Base-by-base conservation (phyloP, 2,329 filamentous ascomycete genomes). In the Botryotinia narcissicola region DNA sequence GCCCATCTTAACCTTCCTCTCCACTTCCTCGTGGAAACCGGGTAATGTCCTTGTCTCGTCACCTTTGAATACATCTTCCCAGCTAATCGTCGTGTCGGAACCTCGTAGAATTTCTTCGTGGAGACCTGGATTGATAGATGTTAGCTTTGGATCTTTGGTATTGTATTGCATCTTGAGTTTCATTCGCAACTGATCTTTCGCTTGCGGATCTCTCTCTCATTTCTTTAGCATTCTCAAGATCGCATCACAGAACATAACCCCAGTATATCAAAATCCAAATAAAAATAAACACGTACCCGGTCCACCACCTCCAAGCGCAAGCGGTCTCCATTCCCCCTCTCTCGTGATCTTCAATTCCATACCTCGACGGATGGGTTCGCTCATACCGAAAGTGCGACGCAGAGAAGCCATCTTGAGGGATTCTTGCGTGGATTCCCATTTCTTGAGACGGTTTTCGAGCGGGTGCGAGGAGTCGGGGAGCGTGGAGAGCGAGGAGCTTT, bases 301-400 rank as follows among this genome's bases (percentile, higher is more conserved):
- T 66, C 74, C 60, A 63, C 76, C 85, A 70, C 85, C 83, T 54
- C 91, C 89, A 73, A 97, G 85, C 63, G 89, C 90, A 78, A 89
- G 85, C 67, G 94, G 94, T 80, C 90, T 88, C 92, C 94, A 97
- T 83, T 93, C 90, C 76, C 93, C 92, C 75, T 92, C 90, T 75
- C 89, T 86, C 29, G 93, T 91, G 81, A 97, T 95, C 88, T 94
- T 93, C 82, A 97, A 87, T 86, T 99, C 96, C 96, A 99, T 98
- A 75, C 92, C 93, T 72, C 95, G 90, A 73, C 94, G 90, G 79
- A 98, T 90, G 4, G 96, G 96, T 88, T 98, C 96, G 40, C 93
- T 93, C 80, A 98, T 91, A 77, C 96, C 96, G 83, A 94, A 98
- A 64, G 93, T 91, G 77, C 94, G 92, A 77, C 94, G 91, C 79